Conservation (phyloP, 202 grass and related monocot genomes). For the Carex arenaria region DNA sequence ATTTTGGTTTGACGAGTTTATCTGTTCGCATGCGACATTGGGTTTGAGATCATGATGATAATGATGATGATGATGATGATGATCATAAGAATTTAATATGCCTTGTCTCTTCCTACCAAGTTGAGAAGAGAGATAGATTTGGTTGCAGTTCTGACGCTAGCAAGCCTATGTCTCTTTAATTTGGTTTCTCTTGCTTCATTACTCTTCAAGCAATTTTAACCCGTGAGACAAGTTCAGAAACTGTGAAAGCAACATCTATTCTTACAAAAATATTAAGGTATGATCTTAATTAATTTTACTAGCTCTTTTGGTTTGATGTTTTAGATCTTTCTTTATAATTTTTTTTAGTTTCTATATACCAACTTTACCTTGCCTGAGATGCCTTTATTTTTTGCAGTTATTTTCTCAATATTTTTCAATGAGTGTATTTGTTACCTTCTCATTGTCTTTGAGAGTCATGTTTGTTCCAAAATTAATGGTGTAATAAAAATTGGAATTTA, state of each 20-base stretch:
- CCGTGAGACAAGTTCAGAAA: not conserved
- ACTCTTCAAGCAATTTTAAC: not conserved
- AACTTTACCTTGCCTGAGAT: not conserved
- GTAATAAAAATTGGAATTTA: not conserved
- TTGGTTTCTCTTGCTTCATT: slow-evolving; percentile 19
- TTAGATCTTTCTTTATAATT: not conserved
- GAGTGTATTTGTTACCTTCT: not conserved
- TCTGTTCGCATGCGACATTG: slow-evolving; percentile 14
- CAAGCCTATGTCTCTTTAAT: slow-evolving; percentile 6
- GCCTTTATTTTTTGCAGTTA: not conserved
- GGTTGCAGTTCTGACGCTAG: slow-evolving; percentile 21
- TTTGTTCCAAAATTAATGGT: not conserved
- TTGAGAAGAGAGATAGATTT: slow-evolving; percentile 6
- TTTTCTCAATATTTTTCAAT: not conserved
- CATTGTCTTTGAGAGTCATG: not conserved
- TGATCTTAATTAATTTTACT: slow-evolving; percentile 6
- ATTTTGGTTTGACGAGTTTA: slow-evolving; percentile 2
- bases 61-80: slow-evolving; percentile 4
- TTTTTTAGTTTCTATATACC: not conserved
- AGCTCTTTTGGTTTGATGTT: not conserved
- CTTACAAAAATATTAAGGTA: slow-evolving; percentile 3
- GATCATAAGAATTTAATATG: slow-evolving; percentile 29
- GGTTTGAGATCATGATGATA: slow-evolving; percentile 9
- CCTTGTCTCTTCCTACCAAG: slow-evolving; percentile 23
- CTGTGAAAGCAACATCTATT: not conserved